Percentiles rank a stretch among this genome's conserved stretches.
Evolutionary conservation across 2,329 filamentous ascomycete species (phyloP).

Genomic region (Hypoxylon rubiginosum): DNA sequence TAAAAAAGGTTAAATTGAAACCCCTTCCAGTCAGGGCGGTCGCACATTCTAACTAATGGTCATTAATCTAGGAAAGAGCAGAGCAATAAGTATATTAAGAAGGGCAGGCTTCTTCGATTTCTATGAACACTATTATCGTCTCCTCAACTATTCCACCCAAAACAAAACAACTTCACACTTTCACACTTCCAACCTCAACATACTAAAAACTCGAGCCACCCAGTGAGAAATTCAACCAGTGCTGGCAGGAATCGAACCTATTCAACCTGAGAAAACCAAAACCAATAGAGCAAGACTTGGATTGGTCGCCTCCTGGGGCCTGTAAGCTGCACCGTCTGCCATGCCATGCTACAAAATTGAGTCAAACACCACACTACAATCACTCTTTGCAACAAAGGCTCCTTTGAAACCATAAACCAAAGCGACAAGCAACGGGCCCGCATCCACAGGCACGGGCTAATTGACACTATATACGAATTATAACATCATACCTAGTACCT

Average conservation of each 20-base stretch:
- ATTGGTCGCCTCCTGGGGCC: not conserved
- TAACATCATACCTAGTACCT: too few species aligned
- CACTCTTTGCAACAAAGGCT: too few species aligned
- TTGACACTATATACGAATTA: too few species aligned
- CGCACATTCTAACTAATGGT: not conserved
- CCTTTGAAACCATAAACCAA: too few species aligned
- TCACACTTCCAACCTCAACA: not conserved
- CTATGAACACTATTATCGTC: not conserved
- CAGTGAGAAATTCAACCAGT: not conserved
- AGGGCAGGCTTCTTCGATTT: not conserved
- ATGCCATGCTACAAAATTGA: too few species aligned
- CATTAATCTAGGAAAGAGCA: too few species aligned
- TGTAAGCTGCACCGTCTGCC: not conserved
- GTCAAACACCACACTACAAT: too few species aligned
- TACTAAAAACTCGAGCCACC: too few species aligned
- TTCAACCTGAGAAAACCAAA: not conserved
- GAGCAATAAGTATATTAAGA: not conserved
- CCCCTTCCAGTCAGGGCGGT: not conserved
- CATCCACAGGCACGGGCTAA: too few species aligned
- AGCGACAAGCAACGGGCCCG: too few species aligned
- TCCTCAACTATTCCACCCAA: not conserved
- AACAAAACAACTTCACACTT: not conserved
- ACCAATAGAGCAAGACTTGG: not conserved
- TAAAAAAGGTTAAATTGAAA: too few species aligned
- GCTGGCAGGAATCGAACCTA: not conserved